phyloP scores from a whole-genome alignment of 2,329 filamentous ascomycete genomes.

The Drechslerella stenobrocha region DNA sequence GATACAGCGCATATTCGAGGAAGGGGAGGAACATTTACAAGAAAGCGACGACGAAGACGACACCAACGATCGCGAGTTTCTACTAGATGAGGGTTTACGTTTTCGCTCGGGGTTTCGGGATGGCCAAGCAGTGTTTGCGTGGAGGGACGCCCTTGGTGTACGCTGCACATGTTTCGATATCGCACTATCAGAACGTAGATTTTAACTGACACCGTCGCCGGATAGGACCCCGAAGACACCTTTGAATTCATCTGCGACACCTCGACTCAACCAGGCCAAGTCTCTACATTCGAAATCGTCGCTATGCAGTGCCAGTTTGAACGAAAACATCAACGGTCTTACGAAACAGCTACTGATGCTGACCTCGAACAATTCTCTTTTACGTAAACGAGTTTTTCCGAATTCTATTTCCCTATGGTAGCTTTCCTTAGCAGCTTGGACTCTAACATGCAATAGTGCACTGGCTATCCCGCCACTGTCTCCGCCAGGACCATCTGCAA shows the following conservation, averaged over 20 bases:
- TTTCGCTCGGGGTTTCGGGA: slow-evolving; percentile 82
- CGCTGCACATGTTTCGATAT: slow-evolving; percentile 5
- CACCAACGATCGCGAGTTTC: slow-evolving; percentile 93
- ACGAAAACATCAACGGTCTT: slow-evolving; percentile 81
- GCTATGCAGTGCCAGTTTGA: slow-evolving; percentile 97
- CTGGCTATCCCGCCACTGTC: slow-evolving; percentile 18
- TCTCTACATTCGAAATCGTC: slow-evolving; percentile 77
- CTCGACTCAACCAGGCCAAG: slow-evolving; percentile 69
- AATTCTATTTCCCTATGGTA: too few species aligned
- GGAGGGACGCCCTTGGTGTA: slow-evolving; percentile 84
- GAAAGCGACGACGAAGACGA: slow-evolving; percentile 89
- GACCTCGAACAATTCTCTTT: slow-evolving; percentile 86
- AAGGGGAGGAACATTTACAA: slow-evolving; percentile 89
- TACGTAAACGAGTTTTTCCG: slow-evolving; percentile 52
- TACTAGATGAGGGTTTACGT: slow-evolving; percentile 88
- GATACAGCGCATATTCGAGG: slow-evolving; percentile 92
- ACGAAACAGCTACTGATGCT: slow-evolving; percentile 76
- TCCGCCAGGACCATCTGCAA: slow-evolving; percentile 7
- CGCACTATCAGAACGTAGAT: too few species aligned
- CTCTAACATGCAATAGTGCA: slow-evolving; percentile 6
- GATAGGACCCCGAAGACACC: slow-evolving; percentile 78
- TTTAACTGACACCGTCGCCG: background rate
- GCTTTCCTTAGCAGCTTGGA: background rate
- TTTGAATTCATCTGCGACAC: slow-evolving; percentile 96
- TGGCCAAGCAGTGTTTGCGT: slow-evolving; percentile 84